These are phyloP conservation scores for Fusarium austroafricanum DNA, from an alignment of 2,329 filamentous ascomycete genomes.

Conservation along the genomic window DNA sequence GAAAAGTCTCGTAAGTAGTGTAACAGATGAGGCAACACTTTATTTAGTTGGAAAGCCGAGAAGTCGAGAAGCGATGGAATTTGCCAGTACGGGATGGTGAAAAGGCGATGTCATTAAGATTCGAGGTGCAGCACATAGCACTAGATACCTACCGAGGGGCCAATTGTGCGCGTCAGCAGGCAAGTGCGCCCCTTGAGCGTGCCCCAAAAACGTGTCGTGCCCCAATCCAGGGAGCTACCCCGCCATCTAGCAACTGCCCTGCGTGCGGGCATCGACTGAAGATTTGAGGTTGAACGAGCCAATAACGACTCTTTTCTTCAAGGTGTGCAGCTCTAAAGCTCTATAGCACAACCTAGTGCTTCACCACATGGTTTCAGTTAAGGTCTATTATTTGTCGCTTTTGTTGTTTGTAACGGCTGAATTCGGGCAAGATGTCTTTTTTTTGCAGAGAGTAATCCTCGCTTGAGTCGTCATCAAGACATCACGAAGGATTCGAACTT, in stretches of 20 bases:
- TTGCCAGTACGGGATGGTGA: constrained; percentile 13
- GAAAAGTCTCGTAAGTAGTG: not conserved
- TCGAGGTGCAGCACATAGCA: constrained; percentile 5
- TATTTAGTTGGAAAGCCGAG: not conserved
- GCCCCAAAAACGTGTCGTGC: constrained; percentile 26
- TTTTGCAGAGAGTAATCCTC: not conserved
- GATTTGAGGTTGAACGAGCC: constrained; percentile 37
- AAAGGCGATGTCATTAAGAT: constrained; percentile 27
- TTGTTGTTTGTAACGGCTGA: not conserved
- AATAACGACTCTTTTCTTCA: constrained; percentile 42
- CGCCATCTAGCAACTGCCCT: constrained; percentile 21
- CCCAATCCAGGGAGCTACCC: constrained; percentile 30
- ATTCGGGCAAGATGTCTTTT: not conserved
- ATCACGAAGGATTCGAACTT: not conserved
- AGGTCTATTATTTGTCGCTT: constrained; percentile 37
- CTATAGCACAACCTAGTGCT: constrained; percentile 9
- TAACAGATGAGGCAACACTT: not conserved
- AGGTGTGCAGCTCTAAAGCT: constrained; percentile 47
- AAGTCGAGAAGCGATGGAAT: constrained; percentile 13
- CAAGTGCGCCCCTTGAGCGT: not conserved
- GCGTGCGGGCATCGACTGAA: not conserved
- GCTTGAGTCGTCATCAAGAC: not conserved
- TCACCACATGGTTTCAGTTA: constrained; percentile 38
- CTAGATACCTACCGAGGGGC: no score
- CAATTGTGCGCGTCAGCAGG: constrained; percentile 46